Base-by-base conservation (phyloP, 495 filamentous ascomycete species). In the Viridothelium virens region DNA sequence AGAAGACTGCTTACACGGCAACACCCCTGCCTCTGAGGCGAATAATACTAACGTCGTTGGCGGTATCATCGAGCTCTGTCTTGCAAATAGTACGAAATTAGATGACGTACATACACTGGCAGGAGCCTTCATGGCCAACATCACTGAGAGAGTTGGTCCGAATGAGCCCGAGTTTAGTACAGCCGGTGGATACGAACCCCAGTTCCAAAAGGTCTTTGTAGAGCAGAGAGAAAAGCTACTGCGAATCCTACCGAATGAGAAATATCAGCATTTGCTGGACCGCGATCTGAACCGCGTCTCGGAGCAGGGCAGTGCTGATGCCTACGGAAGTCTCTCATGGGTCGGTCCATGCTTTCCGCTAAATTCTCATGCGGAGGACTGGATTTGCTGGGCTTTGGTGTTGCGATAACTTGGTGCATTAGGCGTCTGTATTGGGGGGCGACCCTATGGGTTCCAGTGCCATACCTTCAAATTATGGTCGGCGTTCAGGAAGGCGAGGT, bases 361-460 rank as follows among this genome's bases (percentile, higher is more conserved):
- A 7, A 33, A 14, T 14, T 59, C 53, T 36, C 3, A 3, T 3
- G 18, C 53, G 10, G 0, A 36, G 36, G 53, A 59, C 14, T 59
- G 53, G 53, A 59, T 59, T 34, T 59, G 53, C 14, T 59, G 53
- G 53, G 53, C 53, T 34, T 36, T 59, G 53, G 31, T 59, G 5
- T 59, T 59, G 53, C 53, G 18, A n/a, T 53, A 53, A 53, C 18
- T 16, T 53, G 9, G 18, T 18, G 18, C 5, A 18, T 53, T 36
- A 18, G 31, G 7, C 6, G 14, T 44, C 41, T 44, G 25, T 25
- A 25, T 25, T 25, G 25, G 25, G 25, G 25, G 25, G 25, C 25
- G 25, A 25, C 25, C 25, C 25, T 25, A 25, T 25, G 25, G 25
- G 25, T 25, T 25, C 25, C 25, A 25, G 25, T 25, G 25, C 25